A percentile compares a stretch with the other conserved stretches of the same genome.
Conservation (phyloP, 257 asterid genomes). For the Petunia axillaris region DNA sequence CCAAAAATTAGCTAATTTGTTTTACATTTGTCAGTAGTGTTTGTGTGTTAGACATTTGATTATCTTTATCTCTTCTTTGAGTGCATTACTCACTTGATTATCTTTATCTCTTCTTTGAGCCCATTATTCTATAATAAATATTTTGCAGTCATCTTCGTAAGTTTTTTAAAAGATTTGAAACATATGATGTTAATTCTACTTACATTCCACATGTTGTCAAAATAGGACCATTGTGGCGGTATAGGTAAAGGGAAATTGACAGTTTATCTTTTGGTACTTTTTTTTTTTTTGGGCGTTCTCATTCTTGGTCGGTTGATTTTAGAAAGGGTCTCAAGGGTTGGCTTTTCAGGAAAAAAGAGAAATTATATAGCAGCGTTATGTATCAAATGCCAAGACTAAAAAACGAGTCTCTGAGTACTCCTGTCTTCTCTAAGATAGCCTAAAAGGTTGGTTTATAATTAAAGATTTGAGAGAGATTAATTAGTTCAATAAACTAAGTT, state of each 20-base stretch:
- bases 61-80: not conserved
- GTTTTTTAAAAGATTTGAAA: not conserved
- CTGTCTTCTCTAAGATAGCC: not conserved
- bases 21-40: not conserved
- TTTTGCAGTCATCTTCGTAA: not conserved
- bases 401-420: no score
- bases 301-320: not conserved
- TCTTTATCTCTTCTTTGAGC: not conserved
- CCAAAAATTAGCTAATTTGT: not conserved
- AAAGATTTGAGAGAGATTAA: not conserved
- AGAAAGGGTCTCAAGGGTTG: slow-evolving; percentile 17
- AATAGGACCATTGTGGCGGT: not conserved
- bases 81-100: slow-evolving; percentile 1
- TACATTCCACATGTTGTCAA: not conserved
- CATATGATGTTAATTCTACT: not conserved
- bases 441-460: not conserved
- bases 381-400: not conserved
- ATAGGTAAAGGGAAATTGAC: not conserved
- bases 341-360: not conserved
- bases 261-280: not conserved
- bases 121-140: not conserved
- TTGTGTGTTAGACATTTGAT: not conserved
- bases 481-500: not conserved
- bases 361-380: not conserved
- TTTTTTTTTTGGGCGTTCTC: not conserved